Percentiles rank a stretch among this genome's conserved stretches.
phyloP scores from a whole-genome alignment of 345 rosid genomes.

The Eucalyptus cloeziana region DNA sequence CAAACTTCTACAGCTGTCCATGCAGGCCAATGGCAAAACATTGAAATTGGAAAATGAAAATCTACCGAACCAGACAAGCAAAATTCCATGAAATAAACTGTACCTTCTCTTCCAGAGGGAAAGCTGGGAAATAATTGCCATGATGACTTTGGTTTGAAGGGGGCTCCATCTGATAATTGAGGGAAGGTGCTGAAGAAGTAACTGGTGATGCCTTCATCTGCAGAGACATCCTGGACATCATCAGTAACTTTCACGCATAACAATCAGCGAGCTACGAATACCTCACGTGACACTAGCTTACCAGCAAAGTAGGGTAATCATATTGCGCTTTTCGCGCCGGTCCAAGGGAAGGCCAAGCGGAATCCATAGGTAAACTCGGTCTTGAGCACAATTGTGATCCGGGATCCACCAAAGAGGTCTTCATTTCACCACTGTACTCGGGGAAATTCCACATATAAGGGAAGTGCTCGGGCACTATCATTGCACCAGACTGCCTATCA shows the following conservation, averaged over 20 bases:
- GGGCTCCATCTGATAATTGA: slow-evolving; percentile 46
- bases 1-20: neutral
- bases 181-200: slow-evolving; percentile 17
- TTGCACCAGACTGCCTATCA: slow-evolving; percentile 1
- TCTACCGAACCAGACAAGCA: neutral
- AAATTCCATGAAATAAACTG: neutral
- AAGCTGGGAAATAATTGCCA: slow-evolving; percentile 7
- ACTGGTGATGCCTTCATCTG: slow-evolving; percentile 36
- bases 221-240: neutral
- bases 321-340: slow-evolving; percentile 15
- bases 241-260: neutral
- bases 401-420: slow-evolving; percentile 15
- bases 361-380: slow-evolving; percentile 9
- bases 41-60: neutral
- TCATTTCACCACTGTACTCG: slow-evolving; percentile 6
- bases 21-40: neutral
- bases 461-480: slow-evolving; percentile 1
- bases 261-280: neutral
- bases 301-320: slow-evolving; percentile 22
- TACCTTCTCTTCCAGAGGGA: slow-evolving; percentile 41
- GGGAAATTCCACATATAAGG: slow-evolving; percentile 10
- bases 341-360: slow-evolving; percentile 19
- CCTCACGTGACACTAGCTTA: neutral
- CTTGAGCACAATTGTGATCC: neutral
- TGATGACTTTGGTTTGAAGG: slow-evolving; percentile 68